Percentiles rank a stretch among this genome's conserved stretches.
These are phyloP conservation scores for Marsdenia floribunda DNA, from an alignment of 257 asterid genomes.

Conservation along the genomic window DNA sequence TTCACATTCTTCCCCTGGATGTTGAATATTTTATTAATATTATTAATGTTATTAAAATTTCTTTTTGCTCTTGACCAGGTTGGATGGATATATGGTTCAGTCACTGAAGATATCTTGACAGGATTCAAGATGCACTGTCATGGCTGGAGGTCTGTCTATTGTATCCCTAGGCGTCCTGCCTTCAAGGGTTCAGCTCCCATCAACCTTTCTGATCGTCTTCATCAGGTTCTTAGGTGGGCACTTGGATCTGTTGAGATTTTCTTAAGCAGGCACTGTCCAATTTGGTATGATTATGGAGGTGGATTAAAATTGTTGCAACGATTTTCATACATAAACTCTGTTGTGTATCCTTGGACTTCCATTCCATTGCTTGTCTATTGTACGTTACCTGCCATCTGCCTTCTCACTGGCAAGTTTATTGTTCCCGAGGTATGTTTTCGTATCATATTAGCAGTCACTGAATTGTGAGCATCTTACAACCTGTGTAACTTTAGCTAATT, in stretches of 20 bases:
- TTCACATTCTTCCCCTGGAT: not conserved
- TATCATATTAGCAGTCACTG: not conserved
- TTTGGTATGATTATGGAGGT: constrained; percentile 94
- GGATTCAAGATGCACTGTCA: constrained; percentile 98
- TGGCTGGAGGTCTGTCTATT: constrained; percentile 95
- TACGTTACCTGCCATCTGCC: constrained; percentile 88
- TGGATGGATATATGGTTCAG: constrained; percentile 96
- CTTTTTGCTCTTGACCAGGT: constrained; percentile 38
- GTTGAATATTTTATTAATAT: not conserved
- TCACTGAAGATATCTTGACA: constrained; percentile 88
- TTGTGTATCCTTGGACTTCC: constrained; percentile 88
- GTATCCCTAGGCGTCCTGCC: constrained; percentile 78
- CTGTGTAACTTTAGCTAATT: not conserved
- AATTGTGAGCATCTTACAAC: not conserved
- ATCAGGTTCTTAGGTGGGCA: constrained; percentile 95
- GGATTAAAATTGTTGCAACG: constrained; percentile 81
- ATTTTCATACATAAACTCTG: constrained; percentile 76
- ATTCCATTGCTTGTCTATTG: constrained; percentile 83
- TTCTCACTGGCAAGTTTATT: constrained; percentile 81
- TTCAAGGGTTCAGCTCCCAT: constrained; percentile 91
- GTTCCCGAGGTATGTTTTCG: constrained; percentile 70
- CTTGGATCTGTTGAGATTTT: constrained; percentile 95
- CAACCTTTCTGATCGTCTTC: constrained; percentile 89
- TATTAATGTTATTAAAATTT: too few relatives aligned
- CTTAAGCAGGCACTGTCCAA: constrained; percentile 83